Base-by-base conservation (phyloP, 306 rosid genomes). In the Vigna mungo region DNA sequence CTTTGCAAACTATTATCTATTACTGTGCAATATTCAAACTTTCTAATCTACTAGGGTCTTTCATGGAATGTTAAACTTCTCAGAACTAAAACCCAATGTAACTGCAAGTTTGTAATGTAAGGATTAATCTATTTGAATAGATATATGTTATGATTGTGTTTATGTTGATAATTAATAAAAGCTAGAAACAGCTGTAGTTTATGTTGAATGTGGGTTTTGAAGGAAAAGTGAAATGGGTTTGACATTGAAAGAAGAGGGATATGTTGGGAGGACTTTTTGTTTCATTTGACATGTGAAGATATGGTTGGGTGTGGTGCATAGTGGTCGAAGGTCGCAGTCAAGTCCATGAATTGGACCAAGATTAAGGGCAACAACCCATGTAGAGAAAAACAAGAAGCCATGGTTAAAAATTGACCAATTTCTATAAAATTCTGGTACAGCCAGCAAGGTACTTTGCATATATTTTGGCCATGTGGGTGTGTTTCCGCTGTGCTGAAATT, bases 401-500 rank as follows among this genome's bases (percentile, higher is more conserved):
- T 71, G 84, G 82, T 36, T 60, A 41, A 82, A 82, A 85, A 78
- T 86, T 81, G 82, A 82, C 85, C 92, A 82, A 58, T 80, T 52
- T 76, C 56, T 75, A 66, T 79, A 65, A 34, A 14, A 44, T 55
- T 64, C 17, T 75, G 32, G 46, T 15, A 54, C 39, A 54, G 23
- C 9, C 61, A 30, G 62, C 39, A 47, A 34, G 75, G 73, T 58
- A 74, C 75, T 75, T 71, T 74, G 65, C 51, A 27, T 77, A 27
- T 77, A 9, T 79, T 72, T 77, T 4, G 13, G 84, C 83, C 94
- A 91, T 80, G 97, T 89, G 97, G 79, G 81, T 47, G 17, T 88
- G 94, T 85, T 81, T 78, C 82, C 71, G 61, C 41, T 78, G 62
- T 68, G 56, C 76, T 68, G 66, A 72, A 54, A 60, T 75, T 71